Conservation (phyloP, 2,329 filamentous ascomycete species). For the Amesomyces nigricolor region DNA sequence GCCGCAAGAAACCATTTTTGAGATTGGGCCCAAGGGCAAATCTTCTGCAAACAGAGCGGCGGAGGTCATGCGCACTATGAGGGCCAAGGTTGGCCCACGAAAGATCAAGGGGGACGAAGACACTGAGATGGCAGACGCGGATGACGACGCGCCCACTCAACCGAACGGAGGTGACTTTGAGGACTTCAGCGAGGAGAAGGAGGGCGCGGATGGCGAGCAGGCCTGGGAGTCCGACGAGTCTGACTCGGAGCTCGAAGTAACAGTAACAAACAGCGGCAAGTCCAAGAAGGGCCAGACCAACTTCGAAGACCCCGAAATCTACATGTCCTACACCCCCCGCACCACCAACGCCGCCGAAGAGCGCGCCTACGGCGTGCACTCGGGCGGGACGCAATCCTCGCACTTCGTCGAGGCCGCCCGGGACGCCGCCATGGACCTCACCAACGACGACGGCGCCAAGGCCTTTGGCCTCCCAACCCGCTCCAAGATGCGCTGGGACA, state of each 20-base stretch:
- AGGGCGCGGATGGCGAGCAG: slow-evolving; percentile 34
- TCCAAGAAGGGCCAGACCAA: slow-evolving; percentile 52
- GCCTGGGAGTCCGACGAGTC: slow-evolving; percentile 39
- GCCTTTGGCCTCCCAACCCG: slow-evolving; percentile 72
- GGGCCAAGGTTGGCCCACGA: slow-evolving; percentile 61
- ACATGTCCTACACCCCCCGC: slow-evolving; percentile 92
- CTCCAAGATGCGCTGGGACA: slow-evolving; percentile 87
- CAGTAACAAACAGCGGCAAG: slow-evolving; percentile 56
- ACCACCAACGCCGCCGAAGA: slow-evolving; percentile 79
- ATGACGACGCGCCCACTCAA: slow-evolving; percentile 25
- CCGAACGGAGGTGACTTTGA: slow-evolving; percentile 34
- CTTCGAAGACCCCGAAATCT: slow-evolving; percentile 82
- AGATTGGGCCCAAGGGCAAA: slow-evolving; percentile 68
- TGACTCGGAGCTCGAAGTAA: slow-evolving; percentile 61
- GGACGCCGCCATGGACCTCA: slow-evolving; percentile 84
- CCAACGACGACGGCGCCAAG: slow-evolving; percentile 77
- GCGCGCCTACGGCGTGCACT: slow-evolving; percentile 87
- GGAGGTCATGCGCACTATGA: slow-evolving; percentile 68
- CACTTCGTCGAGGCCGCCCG: slow-evolving; percentile 89
- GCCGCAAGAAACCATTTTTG: slow-evolving; percentile 93
- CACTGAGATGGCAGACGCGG: slow-evolving; percentile 28
- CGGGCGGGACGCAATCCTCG: slow-evolving; percentile 59
- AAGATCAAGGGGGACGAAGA: slow-evolving; percentile 34
- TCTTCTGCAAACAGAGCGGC: slow-evolving; percentile 57
- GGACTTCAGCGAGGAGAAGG: slow-evolving; percentile 38